Conservation (phyloP, 495 filamentous ascomycete species). For the Beverwykella pulmonaria region DNA sequence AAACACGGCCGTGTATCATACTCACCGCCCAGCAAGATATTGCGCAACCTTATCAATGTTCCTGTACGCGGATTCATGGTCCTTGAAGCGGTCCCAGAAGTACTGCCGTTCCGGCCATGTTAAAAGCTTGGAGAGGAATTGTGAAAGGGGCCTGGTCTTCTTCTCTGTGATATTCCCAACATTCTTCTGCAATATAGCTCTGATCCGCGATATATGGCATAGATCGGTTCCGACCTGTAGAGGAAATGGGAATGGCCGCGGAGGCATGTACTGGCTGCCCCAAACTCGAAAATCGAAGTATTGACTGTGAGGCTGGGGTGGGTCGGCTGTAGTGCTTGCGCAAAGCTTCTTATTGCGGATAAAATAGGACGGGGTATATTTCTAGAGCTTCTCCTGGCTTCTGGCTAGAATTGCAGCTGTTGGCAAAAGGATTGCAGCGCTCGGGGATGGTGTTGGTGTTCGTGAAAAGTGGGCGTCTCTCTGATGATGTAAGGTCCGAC, state of each 20-base stretch:
- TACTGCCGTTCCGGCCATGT: conserved; percentile 32
- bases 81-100: conserved; percentile 29
- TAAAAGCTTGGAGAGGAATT: conserved; percentile 24
- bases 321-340: no score
- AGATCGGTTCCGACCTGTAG: conserved; percentile 28
- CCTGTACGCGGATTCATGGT: background rate
- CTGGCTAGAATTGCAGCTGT: no score
- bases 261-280: conserved; percentile 21
- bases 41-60: conserved; percentile 10
- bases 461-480: no score
- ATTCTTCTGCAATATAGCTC: background rate
- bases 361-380: no score
- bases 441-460: no score
- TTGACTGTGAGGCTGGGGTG: background rate
- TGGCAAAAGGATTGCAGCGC: no score
- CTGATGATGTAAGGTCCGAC: no score
- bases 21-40: conserved; percentile 30
- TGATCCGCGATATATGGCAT: conserved; percentile 19
- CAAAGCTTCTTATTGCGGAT: no score
- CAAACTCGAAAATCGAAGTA: background rate
- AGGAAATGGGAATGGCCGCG: conserved; percentile 20
- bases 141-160: conserved; percentile 1
- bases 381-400: no score
- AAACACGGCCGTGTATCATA: background rate
- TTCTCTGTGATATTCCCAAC: background rate